Conservation (phyloP, 345 rosid genomes). For the Hypericum perforatum region DNA sequence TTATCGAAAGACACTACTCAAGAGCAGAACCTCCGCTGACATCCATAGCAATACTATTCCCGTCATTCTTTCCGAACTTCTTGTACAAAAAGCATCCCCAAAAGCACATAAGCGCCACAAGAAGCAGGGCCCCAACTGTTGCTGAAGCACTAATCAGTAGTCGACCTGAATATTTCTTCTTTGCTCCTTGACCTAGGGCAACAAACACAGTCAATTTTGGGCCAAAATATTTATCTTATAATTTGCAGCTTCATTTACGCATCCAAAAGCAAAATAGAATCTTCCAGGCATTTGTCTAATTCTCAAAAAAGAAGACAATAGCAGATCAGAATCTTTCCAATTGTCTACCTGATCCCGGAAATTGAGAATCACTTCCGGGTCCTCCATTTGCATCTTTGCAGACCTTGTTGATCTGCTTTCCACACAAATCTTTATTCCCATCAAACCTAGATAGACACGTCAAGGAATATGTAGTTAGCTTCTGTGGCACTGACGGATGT, state of each 20-base stretch:
- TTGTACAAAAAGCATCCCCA: conserved; percentile 99
- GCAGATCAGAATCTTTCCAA: background rate
- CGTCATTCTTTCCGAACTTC: conserved; percentile 84
- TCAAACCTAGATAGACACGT: conserved; percentile 44
- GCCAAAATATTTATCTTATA: background rate
- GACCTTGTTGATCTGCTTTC: conserved; percentile 53
- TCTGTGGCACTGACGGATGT: background rate
- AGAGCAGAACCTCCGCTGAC: conserved; percentile 68
- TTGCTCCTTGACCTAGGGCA: conserved; percentile 58
- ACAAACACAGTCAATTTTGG: conserved; percentile 15
- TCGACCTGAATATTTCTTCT: conserved; percentile 60
- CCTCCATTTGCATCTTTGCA: conserved; percentile 54
- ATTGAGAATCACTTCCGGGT: conserved; percentile 27
- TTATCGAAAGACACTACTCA: conserved; percentile 11
- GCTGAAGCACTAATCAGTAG: conserved; percentile 89
- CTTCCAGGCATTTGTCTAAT: too few species aligned
- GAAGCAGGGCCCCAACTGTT: conserved; percentile 87
- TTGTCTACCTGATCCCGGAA: conserved; percentile 46
- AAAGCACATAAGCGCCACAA: conserved; percentile 98
- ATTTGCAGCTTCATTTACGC: background rate
- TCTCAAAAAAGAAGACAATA: background rate
- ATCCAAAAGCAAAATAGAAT: background rate
- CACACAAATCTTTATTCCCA: conserved; percentile 78
- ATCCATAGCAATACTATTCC: conserved; percentile 64
- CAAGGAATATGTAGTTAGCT: background rate